These are phyloP conservation scores for Ilyonectria mors-panacis DNA, from an alignment of 2,329 filamentous ascomycete genomes.

Conservation along the genomic window DNA sequence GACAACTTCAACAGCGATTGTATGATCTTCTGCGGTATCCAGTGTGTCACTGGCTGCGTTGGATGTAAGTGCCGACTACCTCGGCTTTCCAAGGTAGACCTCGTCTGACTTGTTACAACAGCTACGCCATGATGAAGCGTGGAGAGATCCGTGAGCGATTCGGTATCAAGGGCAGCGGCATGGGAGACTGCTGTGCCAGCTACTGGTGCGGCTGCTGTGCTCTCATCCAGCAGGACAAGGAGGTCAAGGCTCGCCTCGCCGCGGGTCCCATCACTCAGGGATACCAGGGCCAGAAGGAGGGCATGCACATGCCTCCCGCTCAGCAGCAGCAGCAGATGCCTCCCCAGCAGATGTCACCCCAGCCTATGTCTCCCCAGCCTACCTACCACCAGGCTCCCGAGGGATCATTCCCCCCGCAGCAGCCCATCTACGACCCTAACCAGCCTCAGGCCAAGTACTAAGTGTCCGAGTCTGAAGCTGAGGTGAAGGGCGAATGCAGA, in stretches of 20 bases:
- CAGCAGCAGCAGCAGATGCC: constrained; percentile 28
- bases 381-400: constrained; percentile 40
- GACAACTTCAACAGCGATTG: constrained; percentile 60
- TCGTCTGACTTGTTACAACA: constrained; percentile 33
- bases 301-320: constrained; percentile 54
- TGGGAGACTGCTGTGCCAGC: constrained; percentile 65
- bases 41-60: constrained; percentile 58
- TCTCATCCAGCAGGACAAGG: constrained; percentile 72
- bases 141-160: constrained; percentile 67
- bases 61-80: constrained; percentile 54
- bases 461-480: background rate
- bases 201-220: constrained; percentile 72
- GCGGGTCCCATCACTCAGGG: constrained; percentile 50
- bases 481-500: background rate
- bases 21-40: constrained; percentile 56
- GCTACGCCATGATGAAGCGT: constrained; percentile 67
- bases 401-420: constrained; percentile 41
- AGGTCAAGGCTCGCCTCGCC: constrained; percentile 56
- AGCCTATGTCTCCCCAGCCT: constrained; percentile 34
- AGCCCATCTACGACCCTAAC: constrained; percentile 43
- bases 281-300: constrained; percentile 56
- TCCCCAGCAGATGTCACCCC: constrained; percentile 28
- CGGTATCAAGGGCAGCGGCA: constrained; percentile 65
- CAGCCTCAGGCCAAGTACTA: constrained; percentile 42
- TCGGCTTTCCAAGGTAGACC: background rate